Conservation (phyloP, 192 early-diverging fungal genomes). For the Cladochytrium replicatum region DNA sequence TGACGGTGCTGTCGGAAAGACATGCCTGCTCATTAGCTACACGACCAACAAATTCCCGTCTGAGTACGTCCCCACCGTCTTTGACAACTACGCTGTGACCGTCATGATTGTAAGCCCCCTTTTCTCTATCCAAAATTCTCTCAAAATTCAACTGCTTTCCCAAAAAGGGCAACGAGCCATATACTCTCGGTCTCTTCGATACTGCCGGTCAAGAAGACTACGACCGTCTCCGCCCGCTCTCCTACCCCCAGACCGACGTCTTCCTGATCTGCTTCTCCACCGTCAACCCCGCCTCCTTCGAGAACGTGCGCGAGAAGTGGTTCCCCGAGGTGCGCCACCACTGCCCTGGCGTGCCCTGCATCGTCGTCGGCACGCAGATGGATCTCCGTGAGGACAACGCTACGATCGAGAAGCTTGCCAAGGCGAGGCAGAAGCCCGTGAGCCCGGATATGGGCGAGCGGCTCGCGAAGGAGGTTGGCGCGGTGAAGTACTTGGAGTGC, state of each 20-base stretch:
- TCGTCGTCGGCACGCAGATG: conserved; percentile 88
- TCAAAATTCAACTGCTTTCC: conserved; percentile 1
- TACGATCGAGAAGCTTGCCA: conserved; percentile 66
- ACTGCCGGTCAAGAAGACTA: conserved; percentile 97
- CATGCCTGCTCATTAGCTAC: conserved; percentile 89
- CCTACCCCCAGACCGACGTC: conserved; percentile 92
- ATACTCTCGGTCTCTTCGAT: conserved; percentile 91
- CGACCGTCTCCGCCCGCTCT: conserved; percentile 83
- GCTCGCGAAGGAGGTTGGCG: conserved; percentile 70
- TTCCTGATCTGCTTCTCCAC: conserved; percentile 93
- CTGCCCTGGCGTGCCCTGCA: conserved; percentile 88
- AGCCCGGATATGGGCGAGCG: conserved; percentile 67
- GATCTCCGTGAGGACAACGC: conserved; percentile 82
- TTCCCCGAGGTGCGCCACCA: conserved; percentile 89
- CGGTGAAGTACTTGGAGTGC: conserved; percentile 91
- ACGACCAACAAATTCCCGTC: conserved; percentile 94
- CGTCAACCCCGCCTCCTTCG: conserved; percentile 82
- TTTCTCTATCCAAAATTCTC: neutral
- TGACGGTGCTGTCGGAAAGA: conserved; percentile 69
- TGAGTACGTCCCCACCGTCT: conserved; percentile 96
- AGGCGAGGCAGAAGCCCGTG: conserved; percentile 77
- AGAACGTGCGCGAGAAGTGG: conserved; percentile 96
- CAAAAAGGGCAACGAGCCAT: conserved; percentile 73
- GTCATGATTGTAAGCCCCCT: conserved; percentile 77
- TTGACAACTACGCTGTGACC: conserved; percentile 98